Conservation (phyloP, 1,139 yeast species). For the Arxiozyma bovina region DNA sequence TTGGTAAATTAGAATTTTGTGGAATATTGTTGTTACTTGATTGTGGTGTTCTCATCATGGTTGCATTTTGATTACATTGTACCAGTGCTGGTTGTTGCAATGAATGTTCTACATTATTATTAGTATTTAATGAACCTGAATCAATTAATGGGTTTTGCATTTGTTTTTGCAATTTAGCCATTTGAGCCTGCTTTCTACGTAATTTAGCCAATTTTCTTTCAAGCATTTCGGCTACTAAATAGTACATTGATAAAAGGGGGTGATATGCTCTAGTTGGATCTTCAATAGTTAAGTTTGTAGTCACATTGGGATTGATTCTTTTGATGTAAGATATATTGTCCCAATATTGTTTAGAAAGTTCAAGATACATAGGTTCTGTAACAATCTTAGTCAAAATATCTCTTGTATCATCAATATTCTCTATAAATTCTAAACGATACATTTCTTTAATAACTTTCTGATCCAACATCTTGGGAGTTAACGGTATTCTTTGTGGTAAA, state of each 20-base stretch:
- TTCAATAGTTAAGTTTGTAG: conserved; percentile 31
- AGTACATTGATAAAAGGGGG: conserved; percentile 81
- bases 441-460: conserved; percentile 63
- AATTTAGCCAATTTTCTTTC: conserved; percentile 55
- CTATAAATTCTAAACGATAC: conserved; percentile 72
- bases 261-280: conserved; percentile 90
- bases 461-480: conserved; percentile 57
- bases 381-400: conserved; percentile 52
- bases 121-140: conserved; percentile 12
- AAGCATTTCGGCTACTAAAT: conserved; percentile 73
- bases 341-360: conserved; percentile 29
- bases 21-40: conserved; percentile 1
- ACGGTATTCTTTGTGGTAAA: conserved; percentile 69
- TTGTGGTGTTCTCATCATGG: conserved; percentile 4
- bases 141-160: conserved; percentile 14
- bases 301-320: conserved; percentile 4
- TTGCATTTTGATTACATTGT: neutral
- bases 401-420: conserved; percentile 47
- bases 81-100: conserved; percentile 4
- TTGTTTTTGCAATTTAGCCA: conserved; percentile 9
- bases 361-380: conserved; percentile 58
- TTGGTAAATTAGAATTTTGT: conserved; percentile 6
- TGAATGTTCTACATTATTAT: neutral
- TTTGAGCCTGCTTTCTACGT: conserved; percentile 21
- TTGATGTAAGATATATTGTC: conserved; percentile 10